Percentiles rank a stretch among this genome's conserved stretches.
These are phyloP conservation scores for Trametes sanguinea DNA, from an alignment of 768 basidiomycete species.

Conservation along the genomic window DNA sequence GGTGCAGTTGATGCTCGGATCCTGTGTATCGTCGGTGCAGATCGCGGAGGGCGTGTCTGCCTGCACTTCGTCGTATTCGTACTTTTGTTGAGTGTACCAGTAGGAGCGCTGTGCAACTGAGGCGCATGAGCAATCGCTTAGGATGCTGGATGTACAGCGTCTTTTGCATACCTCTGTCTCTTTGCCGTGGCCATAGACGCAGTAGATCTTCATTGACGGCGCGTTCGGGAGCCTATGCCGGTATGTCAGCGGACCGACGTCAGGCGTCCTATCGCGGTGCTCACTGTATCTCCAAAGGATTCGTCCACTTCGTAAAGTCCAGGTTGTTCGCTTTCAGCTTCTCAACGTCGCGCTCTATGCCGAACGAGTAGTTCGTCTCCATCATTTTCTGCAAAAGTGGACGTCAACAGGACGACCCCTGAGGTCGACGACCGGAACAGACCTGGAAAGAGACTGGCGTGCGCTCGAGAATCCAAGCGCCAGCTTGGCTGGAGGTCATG, in stretches of 20 bases:
- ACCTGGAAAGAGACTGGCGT: constrained; percentile 85
- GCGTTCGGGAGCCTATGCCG: constrained; percentile 74
- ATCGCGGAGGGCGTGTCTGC: constrained; percentile 45
- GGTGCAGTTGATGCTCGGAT: constrained; percentile 43
- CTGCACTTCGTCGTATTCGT: constrained; percentile 62
- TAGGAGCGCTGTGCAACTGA: constrained; percentile 68
- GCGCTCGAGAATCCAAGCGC: constrained; percentile 77
- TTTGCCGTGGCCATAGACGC: constrained; percentile 94
- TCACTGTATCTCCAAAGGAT: constrained; percentile 82
- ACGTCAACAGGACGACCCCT: neutral
- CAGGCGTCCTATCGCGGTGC: neutral
- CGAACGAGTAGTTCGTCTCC: constrained; percentile 81
- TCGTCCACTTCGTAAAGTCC: constrained; percentile 88
- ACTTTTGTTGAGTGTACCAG: constrained; percentile 78
- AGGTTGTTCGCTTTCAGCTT: constrained; percentile 63
- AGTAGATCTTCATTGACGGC: constrained; percentile 89
- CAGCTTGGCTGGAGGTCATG: constrained; percentile 77
- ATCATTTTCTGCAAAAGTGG: constrained; percentile 67
- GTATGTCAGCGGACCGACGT: neutral
- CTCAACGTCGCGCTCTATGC: constrained; percentile 76
- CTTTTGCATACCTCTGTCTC: constrained; percentile 74
- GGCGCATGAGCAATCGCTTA: neutral
- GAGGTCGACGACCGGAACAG: neutral
- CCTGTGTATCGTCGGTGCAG: constrained; percentile 33
- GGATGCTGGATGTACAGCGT: no score